Evolutionary conservation across 75 land plant genomes (phyloP).

Genomic region (Pinus albicaulis): DNA sequence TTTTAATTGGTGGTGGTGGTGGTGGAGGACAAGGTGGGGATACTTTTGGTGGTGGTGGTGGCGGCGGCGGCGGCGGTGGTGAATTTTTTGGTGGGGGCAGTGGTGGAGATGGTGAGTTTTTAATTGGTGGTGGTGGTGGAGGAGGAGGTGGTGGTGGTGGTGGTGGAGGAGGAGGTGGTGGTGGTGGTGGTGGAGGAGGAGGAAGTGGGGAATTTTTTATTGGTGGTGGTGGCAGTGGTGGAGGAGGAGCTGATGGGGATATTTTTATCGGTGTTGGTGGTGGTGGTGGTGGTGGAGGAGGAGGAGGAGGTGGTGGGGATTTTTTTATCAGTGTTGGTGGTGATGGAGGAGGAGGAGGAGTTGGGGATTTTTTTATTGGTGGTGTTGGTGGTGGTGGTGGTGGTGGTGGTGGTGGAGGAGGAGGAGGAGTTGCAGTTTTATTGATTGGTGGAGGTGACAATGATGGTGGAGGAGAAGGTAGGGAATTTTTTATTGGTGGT

Average conservation of each 20-base stretch:
- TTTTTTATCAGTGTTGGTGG: slow-evolving; percentile 11
- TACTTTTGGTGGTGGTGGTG: slow-evolving; percentile 17
- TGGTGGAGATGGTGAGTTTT: slow-evolving; percentile 17
- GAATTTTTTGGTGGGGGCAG: slow-evolving; percentile 6
- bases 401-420: slow-evolving; percentile 33
- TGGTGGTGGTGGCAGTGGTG: slow-evolving; percentile 27
- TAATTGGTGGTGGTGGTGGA: slow-evolving; percentile 33
- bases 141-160: slow-evolving; percentile 36
- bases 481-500: slow-evolving; percentile 8
- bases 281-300: slow-evolving; percentile 22
- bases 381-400: slow-evolving; percentile 42
- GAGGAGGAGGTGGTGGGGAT: not conserved
- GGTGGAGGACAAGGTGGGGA: slow-evolving; percentile 36
- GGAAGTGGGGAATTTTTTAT: slow-evolving; percentile 14
- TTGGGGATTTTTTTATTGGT: slow-evolving; percentile 21
- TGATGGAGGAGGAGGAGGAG: slow-evolving; percentile 21
- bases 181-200: slow-evolving; percentile 11
- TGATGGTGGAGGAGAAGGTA: not conserved
- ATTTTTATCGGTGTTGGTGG: slow-evolving; percentile 1
- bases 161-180: slow-evolving; percentile 31
- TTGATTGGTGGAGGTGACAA: slow-evolving; percentile 30
- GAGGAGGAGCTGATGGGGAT: slow-evolving; percentile 29
- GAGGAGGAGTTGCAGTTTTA: slow-evolving; percentile 20
- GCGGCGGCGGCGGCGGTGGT: slow-evolving; percentile 3
- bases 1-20: slow-evolving; percentile 16